phyloP scores from a whole-genome alignment of 2,329 filamentous ascomycete genomes.

The Verticillium alfalfae region DNA sequence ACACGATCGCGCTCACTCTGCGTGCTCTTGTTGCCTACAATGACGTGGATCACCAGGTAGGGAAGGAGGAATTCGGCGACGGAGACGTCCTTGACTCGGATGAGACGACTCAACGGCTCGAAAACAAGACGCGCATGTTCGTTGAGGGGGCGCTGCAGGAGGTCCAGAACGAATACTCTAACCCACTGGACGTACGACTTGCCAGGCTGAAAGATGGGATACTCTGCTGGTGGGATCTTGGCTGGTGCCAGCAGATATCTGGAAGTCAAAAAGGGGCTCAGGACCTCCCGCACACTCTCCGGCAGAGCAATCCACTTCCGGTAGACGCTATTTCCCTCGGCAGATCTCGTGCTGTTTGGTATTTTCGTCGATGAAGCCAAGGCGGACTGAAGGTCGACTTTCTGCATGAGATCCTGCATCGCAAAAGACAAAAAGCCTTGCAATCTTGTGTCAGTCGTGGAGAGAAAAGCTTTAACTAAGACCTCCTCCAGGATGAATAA shows the following conservation, averaged over 20 bases:
- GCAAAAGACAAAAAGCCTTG: slow-evolving; percentile 91
- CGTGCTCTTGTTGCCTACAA: slow-evolving; percentile 62
- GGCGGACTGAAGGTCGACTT: slow-evolving; percentile 65
- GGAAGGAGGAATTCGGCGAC: slow-evolving; percentile 87
- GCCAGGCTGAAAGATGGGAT: slow-evolving; percentile 70
- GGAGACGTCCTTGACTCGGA: slow-evolving; percentile 78
- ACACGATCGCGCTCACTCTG: slow-evolving; percentile 60
- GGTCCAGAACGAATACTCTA: slow-evolving; percentile 70
- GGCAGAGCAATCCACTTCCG: slow-evolving; percentile 75
- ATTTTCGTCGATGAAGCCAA: slow-evolving; percentile 15
- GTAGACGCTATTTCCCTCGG: slow-evolving; percentile 51
- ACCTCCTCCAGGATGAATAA: slow-evolving; percentile 82
- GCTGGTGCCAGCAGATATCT: slow-evolving; percentile 69
- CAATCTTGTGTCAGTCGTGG: slow-evolving; percentile 77
- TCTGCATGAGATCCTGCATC: slow-evolving; percentile 85
- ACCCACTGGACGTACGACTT: slow-evolving; percentile 78
- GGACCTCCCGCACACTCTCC: slow-evolving; percentile 68
- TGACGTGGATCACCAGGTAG: slow-evolving; percentile 77
- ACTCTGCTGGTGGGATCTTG: slow-evolving; percentile 50
- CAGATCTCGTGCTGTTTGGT: not conserved
- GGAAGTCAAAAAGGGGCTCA: slow-evolving; percentile 85
- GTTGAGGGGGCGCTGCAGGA: slow-evolving; percentile 73
- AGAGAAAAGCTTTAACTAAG: slow-evolving; percentile 85
- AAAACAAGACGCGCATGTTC: slow-evolving; percentile 73
- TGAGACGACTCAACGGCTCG: slow-evolving; percentile 72